These are phyloP conservation scores for Stereocaulon alpinum DNA, from an alignment of 495 filamentous ascomycete species.

Conservation along the genomic window DNA sequence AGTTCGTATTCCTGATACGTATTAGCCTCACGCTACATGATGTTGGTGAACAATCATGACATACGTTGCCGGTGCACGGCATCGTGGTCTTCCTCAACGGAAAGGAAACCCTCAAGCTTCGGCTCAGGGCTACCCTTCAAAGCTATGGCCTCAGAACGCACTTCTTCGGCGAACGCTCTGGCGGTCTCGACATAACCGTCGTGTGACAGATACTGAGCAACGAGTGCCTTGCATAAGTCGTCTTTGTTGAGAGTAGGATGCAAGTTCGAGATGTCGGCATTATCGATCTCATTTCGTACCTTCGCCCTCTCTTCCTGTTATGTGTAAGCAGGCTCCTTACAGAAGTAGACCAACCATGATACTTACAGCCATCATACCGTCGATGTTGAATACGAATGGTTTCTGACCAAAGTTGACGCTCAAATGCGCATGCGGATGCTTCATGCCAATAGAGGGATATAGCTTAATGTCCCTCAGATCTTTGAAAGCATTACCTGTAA, in stretches of 20 bases:
- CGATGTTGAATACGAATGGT: slow-evolving; percentile 88
- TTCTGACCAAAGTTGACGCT: slow-evolving; percentile 85
- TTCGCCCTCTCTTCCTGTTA: slow-evolving; percentile 49
- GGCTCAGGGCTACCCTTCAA: slow-evolving; percentile 46
- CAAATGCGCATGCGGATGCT: slow-evolving; percentile 74
- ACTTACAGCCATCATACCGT: slow-evolving; percentile 70
- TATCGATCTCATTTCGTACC: slow-evolving; percentile 47
- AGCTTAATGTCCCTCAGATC: slow-evolving; percentile 60
- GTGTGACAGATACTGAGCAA: slow-evolving; percentile 83
- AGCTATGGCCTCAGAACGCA: slow-evolving; percentile 57
- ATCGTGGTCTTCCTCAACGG: slow-evolving; percentile 77
- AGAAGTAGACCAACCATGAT: neutral
- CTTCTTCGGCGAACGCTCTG: slow-evolving; percentile 75
- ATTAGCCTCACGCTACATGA: slow-evolving; percentile 16
- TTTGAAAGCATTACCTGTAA: slow-evolving; percentile 67
- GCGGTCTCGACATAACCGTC: slow-evolving; percentile 97
- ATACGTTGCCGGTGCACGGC: slow-evolving; percentile 79
- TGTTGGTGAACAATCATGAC: slow-evolving; percentile 15
- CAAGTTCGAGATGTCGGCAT: slow-evolving; percentile 42
- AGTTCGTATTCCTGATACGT: slow-evolving; percentile 59
- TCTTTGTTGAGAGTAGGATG: slow-evolving; percentile 62
- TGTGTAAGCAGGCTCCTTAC: slow-evolving; percentile 19
- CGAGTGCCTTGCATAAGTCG: slow-evolving; percentile 68
- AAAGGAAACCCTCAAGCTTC: slow-evolving; percentile 46
- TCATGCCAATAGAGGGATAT: slow-evolving; percentile 90